phyloP scores from a whole-genome alignment of 2,329 filamentous ascomycete genomes.

The Trichoderma arundinaceum region DNA sequence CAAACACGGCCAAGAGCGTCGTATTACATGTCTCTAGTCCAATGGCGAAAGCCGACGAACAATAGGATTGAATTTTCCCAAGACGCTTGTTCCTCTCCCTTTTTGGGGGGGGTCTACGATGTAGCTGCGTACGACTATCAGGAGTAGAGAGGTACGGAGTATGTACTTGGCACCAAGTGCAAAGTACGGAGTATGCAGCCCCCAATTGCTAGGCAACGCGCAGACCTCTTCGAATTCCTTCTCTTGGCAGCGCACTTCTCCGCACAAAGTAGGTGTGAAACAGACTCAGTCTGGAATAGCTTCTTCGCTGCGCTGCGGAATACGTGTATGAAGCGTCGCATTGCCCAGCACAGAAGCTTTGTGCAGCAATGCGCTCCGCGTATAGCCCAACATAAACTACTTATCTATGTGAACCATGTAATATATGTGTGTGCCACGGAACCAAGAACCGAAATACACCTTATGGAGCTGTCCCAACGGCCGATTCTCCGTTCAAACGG shows the following conservation, averaged over 20 bases:
- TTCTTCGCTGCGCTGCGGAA: too few relatives aligned
- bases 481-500: neutral
- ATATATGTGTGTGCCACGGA: neutral
- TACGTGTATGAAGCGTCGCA: too few relatives aligned
- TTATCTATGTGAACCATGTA: too few relatives aligned
- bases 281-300: too few relatives aligned
- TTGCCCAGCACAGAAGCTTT: too few relatives aligned
- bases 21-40: constrained; percentile 10
- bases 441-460: neutral
- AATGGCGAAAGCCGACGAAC: constrained; percentile 4
- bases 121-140: neutral
- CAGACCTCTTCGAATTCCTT: constrained; percentile 2
- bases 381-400: neutral
- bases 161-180: neutral
- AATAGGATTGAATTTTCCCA: neutral
- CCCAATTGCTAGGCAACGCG: constrained; percentile 23
- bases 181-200: neutral
- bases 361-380: too few relatives aligned
- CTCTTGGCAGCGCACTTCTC: neutral
- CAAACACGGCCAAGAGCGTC: constrained; percentile 10
- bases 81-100: neutral
- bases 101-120: neutral
- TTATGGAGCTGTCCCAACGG: neutral
- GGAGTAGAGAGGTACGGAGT: neutral
- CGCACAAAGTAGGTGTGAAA: too few relatives aligned